These are phyloP conservation scores for Mortierella antarctica DNA, from an alignment of 192 early-diverging fungal genomes.

Conservation along the genomic window DNA sequence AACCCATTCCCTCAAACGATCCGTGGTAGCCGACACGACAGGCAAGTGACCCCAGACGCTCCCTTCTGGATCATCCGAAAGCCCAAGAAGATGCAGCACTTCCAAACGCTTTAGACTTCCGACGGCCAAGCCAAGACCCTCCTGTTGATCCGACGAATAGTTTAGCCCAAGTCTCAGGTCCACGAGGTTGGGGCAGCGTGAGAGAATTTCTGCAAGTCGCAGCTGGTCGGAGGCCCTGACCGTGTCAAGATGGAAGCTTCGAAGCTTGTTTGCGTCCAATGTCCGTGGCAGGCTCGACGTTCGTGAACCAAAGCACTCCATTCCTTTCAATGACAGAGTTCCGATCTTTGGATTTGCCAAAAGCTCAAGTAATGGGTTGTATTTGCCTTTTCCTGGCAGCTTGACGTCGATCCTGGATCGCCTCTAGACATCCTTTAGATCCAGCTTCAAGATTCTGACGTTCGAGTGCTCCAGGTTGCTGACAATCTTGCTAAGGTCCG, in stretches of 20 bases:
- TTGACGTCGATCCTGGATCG: not conserved
- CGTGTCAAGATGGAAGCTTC: not conserved
- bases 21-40: not conserved
- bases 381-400: slow-evolving; percentile 11
- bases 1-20: not conserved
- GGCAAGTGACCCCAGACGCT: not conserved
- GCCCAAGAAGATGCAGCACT: not conserved
- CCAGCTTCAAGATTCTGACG: not conserved
- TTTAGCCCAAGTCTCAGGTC: not conserved
- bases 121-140: not conserved
- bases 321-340: not conserved
- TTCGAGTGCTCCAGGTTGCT: not conserved
- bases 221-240: not conserved
- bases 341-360: slow-evolving; percentile 3
- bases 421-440: not conserved
- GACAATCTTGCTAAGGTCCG: slow-evolving; percentile 3
- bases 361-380: slow-evolving; percentile 11
- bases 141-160: not conserved
- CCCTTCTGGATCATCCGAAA: not conserved
- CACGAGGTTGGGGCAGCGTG: not conserved
- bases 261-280: not conserved
- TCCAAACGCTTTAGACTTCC: not conserved
- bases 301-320: not conserved
- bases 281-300: not conserved
- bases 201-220: not conserved